Conservation (phyloP, 257 asterid species). For the Gentiana straminea region DNA sequence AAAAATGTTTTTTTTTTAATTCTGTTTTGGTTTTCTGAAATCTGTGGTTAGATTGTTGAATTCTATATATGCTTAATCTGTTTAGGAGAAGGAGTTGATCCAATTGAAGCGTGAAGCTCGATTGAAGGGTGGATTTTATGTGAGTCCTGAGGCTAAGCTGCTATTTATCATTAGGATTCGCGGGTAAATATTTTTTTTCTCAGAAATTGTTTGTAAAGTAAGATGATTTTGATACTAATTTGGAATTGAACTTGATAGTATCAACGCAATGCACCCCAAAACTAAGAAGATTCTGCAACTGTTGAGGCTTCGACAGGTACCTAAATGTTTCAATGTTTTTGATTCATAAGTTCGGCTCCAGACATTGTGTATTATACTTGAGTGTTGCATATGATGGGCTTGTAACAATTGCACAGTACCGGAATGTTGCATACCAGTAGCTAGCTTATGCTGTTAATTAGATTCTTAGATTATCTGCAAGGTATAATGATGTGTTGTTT, state of each 20-base stretch:
- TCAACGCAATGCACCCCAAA: constrained; percentile 59
- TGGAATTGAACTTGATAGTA: constrained; percentile 23
- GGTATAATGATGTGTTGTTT: too few species aligned
- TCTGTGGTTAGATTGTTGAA: too few species aligned
- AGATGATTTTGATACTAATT: not conserved
- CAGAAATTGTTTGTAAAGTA: not conserved
- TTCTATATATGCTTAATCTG: too few species aligned
- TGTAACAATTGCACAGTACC: too few species aligned
- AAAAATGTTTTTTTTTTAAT: not conserved
- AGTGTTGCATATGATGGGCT: too few species aligned
- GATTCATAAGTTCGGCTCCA: too few species aligned
- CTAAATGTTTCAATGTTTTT: too few species aligned
- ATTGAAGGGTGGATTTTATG: constrained; percentile 74
- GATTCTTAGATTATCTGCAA: too few species aligned
- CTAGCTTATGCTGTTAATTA: too few species aligned
- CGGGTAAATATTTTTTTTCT: constrained; percentile 28
- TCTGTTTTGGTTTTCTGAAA: too few species aligned
- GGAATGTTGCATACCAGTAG: too few species aligned
- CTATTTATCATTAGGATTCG: constrained; percentile 53
- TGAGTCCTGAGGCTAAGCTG: constrained; percentile 57
- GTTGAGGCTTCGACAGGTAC: constrained; percentile 54
- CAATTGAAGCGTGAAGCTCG: constrained; percentile 68
- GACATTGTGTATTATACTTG: too few species aligned
- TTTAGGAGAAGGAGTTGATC: constrained; percentile 17
- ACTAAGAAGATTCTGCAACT: constrained; percentile 68